phyloP scores from a whole-genome alignment of 2,329 filamentous ascomycete species.

The Endoconidiophora polonica region DNA sequence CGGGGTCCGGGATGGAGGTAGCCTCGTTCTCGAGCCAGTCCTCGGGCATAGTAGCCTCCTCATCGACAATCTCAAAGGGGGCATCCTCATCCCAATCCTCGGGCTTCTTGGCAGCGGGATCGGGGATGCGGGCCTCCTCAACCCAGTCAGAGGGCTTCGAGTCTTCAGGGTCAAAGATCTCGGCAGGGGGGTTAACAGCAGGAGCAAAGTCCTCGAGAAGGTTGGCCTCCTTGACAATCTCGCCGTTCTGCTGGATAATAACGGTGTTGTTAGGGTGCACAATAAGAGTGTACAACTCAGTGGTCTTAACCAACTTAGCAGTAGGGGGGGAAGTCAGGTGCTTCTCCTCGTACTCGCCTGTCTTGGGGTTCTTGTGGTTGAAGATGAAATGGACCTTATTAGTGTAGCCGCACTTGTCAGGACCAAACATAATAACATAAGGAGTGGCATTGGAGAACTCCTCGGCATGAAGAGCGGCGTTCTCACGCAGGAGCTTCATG shows the following conservation, averaged over 20 bases:
- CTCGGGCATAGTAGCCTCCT: constrained; percentile 76
- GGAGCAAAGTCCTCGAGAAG: constrained; percentile 89
- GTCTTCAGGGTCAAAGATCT: constrained; percentile 92
- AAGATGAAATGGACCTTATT: constrained; percentile 99
- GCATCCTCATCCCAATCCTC: constrained; percentile 99
- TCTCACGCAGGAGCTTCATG: constrained; percentile 96
- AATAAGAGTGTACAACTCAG: constrained; percentile 89
- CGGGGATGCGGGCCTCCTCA: constrained; percentile 76
- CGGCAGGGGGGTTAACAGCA: constrained; percentile 80
- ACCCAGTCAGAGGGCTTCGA: constrained; percentile 93
- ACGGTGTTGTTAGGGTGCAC: constrained; percentile 95
- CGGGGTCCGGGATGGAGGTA: constrained; percentile 68
- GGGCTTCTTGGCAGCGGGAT: constrained; percentile 88
- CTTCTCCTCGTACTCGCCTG: constrained; percentile 99
- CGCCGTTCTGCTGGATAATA: constrained; percentile 79
- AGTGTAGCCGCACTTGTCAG: constrained; percentile 96
- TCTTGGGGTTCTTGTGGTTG: constrained; percentile 99
- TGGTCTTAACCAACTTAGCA: constrained; percentile 79
- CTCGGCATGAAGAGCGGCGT: constrained; percentile 88
- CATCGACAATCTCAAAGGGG: constrained; percentile 87
- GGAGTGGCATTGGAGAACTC: constrained; percentile 96
- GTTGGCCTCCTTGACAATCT: constrained; percentile 72
- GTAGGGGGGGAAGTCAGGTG: constrained; percentile 72
- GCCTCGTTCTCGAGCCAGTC: constrained; percentile 94
- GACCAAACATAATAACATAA: constrained; percentile 99